phyloP scores from a whole-genome alignment of 1,139 yeast genomes.

The Insectozyma bohioensis region DNA sequence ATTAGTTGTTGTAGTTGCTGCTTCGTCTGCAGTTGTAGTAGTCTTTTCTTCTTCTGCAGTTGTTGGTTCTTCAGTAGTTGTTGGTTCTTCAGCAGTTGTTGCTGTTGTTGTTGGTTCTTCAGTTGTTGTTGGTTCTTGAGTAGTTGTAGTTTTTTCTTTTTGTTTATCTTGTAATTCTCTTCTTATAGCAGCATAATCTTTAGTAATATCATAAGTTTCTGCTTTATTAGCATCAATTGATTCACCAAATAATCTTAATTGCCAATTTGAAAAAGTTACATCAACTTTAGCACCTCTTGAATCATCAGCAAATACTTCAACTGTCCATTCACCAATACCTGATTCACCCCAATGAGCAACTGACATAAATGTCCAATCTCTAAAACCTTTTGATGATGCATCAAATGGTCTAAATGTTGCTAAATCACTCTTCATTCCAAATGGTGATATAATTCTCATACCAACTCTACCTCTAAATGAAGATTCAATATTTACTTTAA shows the following conservation, averaged over 20 bases:
- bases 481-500: conserved; percentile 70
- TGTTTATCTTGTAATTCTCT: conserved; percentile 17
- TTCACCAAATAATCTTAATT: conserved; percentile 81
- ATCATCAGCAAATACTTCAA: conserved; percentile 50
- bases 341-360: conserved; percentile 98
- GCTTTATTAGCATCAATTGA: conserved; percentile 63
- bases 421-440: conserved; percentile 69
- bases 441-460: conserved; percentile 70
- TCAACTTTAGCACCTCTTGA: conserved; percentile 21
- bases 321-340: conserved; percentile 80
- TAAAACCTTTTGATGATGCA: conserved; percentile 55
- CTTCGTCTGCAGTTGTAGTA: conserved; percentile 1
- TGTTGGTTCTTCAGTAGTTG: conserved; percentile 4
- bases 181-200: conserved; percentile 42
- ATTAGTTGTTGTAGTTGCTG: conserved; percentile 7
- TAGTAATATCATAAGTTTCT: conserved; percentile 39
- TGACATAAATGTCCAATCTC: conserved; percentile 92
- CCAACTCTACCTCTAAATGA: conserved; percentile 68
- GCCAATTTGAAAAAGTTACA: conserved; percentile 68
- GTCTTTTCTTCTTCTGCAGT: conserved; percentile 1
- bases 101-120: conserved; percentile 3
- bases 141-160: conserved; percentile 4
- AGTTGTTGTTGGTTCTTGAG: conserved; percentile 3
- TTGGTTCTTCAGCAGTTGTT: conserved; percentile 4
- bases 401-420: conserved; percentile 74